A percentile compares a stretch with the other conserved stretches of the same genome.
Conservation (phyloP, 129 eudicot species). For the Artemisia tridentata region DNA sequence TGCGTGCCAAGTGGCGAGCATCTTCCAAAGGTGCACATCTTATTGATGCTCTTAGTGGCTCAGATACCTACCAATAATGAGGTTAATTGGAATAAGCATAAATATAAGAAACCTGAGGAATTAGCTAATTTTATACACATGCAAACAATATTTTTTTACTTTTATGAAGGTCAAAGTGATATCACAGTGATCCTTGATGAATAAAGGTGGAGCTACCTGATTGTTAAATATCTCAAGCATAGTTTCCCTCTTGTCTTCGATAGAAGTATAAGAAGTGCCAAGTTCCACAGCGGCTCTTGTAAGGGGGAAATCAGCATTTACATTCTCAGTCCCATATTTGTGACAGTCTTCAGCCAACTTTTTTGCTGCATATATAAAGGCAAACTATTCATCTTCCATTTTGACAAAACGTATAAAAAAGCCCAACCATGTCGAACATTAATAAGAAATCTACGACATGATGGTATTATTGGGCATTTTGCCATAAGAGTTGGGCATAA, state of each 20-base stretch:
- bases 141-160: too few species aligned
- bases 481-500: background rate
- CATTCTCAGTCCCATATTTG: slow-evolving; percentile 66
- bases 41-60: slow-evolving; percentile 67
- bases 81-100: background rate
- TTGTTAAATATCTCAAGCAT: slow-evolving; percentile 64
- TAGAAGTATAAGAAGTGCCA: slow-evolving; percentile 54
- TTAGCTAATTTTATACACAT: too few species aligned
- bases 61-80: slow-evolving; percentile 49
- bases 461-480: background rate
- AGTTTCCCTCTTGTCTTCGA: slow-evolving; percentile 67
- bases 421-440: slow-evolving; percentile 9
- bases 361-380: slow-evolving; percentile 46
- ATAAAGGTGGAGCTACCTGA: slow-evolving; percentile 46
- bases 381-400: slow-evolving; percentile 20
- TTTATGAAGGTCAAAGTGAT: background rate
- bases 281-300: slow-evolving; percentile 59
- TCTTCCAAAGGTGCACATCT: slow-evolving; percentile 86
- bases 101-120: background rate
- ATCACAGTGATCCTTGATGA: slow-evolving; percentile 10
- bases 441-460: background rate
- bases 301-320: slow-evolving; percentile 52
- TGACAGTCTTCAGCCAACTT: slow-evolving; percentile 85
- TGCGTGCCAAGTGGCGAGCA: slow-evolving; percentile 87
- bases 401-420: slow-evolving; percentile 5